A percentile compares a stretch with the other conserved stretches of the same genome.
These are phyloP conservation scores for Quercus gilva DNA, from an alignment of 306 rosid species.

Conservation along the genomic window DNA sequence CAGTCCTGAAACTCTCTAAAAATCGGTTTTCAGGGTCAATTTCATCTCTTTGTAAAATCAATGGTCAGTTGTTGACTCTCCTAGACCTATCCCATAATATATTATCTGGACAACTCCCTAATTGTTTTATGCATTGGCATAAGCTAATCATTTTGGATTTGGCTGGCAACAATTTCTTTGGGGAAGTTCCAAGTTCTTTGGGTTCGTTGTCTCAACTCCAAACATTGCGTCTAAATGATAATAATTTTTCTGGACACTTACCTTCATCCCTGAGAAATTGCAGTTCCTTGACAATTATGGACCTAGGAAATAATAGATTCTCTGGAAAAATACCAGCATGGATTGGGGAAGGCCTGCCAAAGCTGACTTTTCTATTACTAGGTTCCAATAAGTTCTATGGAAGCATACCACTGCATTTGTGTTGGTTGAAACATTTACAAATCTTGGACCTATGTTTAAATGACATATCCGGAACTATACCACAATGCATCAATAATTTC, in stretches of 20 bases:
- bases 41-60: background rate
- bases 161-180: background rate
- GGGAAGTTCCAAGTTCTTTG: background rate
- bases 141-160: background rate
- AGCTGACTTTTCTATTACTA: conserved; percentile 14
- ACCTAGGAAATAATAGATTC: conserved; percentile 28
- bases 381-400: conserved; percentile 11
- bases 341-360: background rate
- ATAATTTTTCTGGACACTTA: background rate
- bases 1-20: background rate
- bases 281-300: background rate
- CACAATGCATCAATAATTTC: conserved; percentile 12
- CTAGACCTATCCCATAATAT: background rate
- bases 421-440: background rate
- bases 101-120: background rate
- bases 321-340: conserved; percentile 29
- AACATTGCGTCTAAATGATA: background rate
- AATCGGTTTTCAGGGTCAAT: background rate
- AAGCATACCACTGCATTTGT: conserved; percentile 15
- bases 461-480: background rate
- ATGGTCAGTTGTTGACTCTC: background rate
- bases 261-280: background rate
- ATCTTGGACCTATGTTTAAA: conserved; percentile 16
- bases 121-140: background rate
- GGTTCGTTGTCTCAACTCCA: background rate